phyloP scores from a whole-genome alignment of 2,329 filamentous ascomycete genomes.

The Penicillium sp. region DNA sequence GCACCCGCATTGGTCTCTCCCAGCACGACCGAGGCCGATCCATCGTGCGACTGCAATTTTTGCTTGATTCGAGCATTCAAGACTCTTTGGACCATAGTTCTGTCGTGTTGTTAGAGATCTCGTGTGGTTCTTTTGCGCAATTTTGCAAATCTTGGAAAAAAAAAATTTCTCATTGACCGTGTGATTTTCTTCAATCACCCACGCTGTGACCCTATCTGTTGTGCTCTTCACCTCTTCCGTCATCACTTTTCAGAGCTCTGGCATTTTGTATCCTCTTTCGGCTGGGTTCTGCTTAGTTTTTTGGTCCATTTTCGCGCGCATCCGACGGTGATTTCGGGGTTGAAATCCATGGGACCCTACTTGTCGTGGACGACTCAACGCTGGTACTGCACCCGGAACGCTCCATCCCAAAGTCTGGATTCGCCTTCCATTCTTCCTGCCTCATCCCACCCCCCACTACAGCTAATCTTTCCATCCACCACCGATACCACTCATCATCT shows the following conservation, averaged over 20 bases:
- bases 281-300: too few relatives aligned
- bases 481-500: not conserved
- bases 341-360: not conserved
- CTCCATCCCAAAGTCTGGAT: constrained; percentile 19
- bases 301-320: not conserved
- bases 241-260: too few relatives aligned
- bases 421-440: constrained; percentile 9
- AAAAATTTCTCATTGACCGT: too few relatives aligned
- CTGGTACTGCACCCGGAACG: constrained; percentile 25
- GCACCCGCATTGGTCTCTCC: not conserved
- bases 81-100: too few relatives aligned
- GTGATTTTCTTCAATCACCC: too few relatives aligned
- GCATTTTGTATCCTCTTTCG: too few relatives aligned
- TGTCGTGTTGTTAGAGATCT: too few relatives aligned
- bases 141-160: too few relatives aligned
- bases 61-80: too few relatives aligned
- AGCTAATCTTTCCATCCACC: constrained; percentile 8
- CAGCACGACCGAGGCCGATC: not conserved
- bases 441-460: constrained; percentile 15
- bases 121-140: too few relatives aligned
- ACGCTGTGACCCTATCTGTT: too few relatives aligned
- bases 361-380: not conserved
- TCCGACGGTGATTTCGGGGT: not conserved
- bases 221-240: too few relatives aligned
- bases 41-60: not conserved